Evolutionary conservation across 2,329 filamentous ascomycete genomes (phyloP).

Genomic region (Alternaria atra): DNA sequence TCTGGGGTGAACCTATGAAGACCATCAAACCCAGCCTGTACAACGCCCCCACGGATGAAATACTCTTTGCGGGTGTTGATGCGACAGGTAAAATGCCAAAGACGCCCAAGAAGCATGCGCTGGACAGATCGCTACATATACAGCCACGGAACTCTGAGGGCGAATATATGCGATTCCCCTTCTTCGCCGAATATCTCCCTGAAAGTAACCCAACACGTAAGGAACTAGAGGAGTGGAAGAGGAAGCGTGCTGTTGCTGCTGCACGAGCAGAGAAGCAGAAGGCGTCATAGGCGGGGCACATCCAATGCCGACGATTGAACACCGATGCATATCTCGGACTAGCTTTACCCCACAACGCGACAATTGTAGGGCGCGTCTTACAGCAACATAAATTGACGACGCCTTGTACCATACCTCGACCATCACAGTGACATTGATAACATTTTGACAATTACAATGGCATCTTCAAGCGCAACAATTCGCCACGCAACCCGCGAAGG

Average conservation of each 20-base stretch:
- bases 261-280: conserved; percentile 6
- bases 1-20: conserved; percentile 35
- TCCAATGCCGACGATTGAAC: conserved; percentile 1
- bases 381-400: not conserved
- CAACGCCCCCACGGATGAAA: conserved; percentile 26
- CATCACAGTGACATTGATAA: not conserved
- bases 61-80: conserved; percentile 45
- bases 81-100: conserved; percentile 19
- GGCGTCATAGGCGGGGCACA: conserved; percentile 10
- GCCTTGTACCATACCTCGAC: not conserved
- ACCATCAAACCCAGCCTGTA: conserved; percentile 22
- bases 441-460: conserved; percentile 29
- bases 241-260: conserved; percentile 22
- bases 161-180: conserved; percentile 31
- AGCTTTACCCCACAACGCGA: conserved; percentile 15
- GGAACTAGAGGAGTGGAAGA: conserved; percentile 31
- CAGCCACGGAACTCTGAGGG: conserved; percentile 29
- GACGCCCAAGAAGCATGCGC: conserved; percentile 8
- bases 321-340: not conserved
- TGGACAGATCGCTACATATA: conserved; percentile 3
- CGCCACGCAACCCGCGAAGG: conserved; percentile 70
- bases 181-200: conserved; percentile 34
- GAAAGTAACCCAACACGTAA: conserved; percentile 27
- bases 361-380: conserved; percentile 22
- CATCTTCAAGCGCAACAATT: conserved; percentile 52